Percentiles rank a stretch among this genome's conserved stretches.
Conservation (phyloP, 768 basidiomycete genomes). For the Dioszegia crocea region DNA sequence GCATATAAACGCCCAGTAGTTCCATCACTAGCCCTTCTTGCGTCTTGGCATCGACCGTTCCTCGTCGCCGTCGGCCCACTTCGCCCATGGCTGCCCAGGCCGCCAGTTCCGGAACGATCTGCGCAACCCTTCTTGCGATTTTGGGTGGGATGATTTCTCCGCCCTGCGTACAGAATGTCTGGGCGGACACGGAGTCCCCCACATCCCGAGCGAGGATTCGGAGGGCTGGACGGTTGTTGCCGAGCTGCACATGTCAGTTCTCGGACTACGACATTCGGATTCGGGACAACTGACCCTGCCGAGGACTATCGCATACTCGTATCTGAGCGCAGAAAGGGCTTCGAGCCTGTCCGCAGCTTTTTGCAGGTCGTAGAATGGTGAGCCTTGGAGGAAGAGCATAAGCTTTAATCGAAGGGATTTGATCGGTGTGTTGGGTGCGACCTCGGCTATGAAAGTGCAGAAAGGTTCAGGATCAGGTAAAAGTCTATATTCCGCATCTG, state of each 20-base stretch:
- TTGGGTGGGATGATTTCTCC: slow-evolving; percentile 68
- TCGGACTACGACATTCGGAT: not conserved
- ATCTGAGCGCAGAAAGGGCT: slow-evolving; percentile 58
- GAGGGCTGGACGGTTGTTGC: slow-evolving; percentile 63
- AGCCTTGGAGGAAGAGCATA: slow-evolving; percentile 75
- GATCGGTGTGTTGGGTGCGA: slow-evolving; percentile 70
- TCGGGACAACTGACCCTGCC: slow-evolving; percentile 61
- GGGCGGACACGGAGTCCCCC: slow-evolving; percentile 70
- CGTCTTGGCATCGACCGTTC: slow-evolving; percentile 54
- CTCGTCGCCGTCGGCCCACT: slow-evolving; percentile 43
- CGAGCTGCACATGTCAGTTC: slow-evolving; percentile 51
- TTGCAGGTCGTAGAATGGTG: slow-evolving; percentile 62
- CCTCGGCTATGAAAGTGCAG: slow-evolving; percentile 68
- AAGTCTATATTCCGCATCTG: slow-evolving; percentile 41
- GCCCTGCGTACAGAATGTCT: slow-evolving; percentile 76
- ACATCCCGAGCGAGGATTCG: slow-evolving; percentile 65
- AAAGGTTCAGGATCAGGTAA: slow-evolving; percentile 29
- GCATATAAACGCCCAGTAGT: slow-evolving; percentile 77
- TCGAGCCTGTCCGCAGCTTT: slow-evolving; percentile 55
- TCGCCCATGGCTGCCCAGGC: slow-evolving; percentile 57
- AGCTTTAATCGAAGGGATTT: slow-evolving; percentile 71
- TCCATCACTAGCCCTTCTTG: slow-evolving; percentile 64
- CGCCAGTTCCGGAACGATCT: slow-evolving; percentile 55
- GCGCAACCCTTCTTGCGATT: slow-evolving; percentile 57
- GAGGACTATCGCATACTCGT: slow-evolving; percentile 74